phyloP scores from a whole-genome alignment of 139 green algal genomes.

The Marvania coccoides region DNA sequence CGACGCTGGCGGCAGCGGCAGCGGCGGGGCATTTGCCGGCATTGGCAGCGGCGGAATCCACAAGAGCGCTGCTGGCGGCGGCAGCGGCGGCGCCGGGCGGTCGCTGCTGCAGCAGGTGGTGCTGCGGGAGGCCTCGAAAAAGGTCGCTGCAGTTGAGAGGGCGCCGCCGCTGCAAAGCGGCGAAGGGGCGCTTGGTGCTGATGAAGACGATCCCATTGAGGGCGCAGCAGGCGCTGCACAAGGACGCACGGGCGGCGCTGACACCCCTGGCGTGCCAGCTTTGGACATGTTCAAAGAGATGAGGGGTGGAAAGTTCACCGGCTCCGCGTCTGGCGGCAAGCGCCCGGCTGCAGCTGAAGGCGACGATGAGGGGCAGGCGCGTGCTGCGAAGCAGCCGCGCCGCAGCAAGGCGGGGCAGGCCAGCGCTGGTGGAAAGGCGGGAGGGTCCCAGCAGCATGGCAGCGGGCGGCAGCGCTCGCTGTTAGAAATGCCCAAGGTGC shows the following conservation, averaged over 20 bases:
- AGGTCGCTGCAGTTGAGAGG: background rate
- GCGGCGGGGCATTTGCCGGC: background rate
- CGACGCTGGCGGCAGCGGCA: background rate
- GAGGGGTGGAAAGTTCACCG: background rate
- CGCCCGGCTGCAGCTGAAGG: background rate
- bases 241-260: background rate
- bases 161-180: background rate
- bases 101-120: background rate
- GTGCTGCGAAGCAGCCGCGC: too few species aligned
- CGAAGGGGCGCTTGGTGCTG: too few species aligned
- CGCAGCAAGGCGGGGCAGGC: too few species aligned
- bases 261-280: background rate
- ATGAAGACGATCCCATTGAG: background rate
- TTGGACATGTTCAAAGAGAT: background rate
- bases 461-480: background rate
- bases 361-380: background rate
- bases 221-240: background rate
- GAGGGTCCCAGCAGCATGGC: too few species aligned
- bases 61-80: background rate
- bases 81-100: background rate
- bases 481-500: background rate
- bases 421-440: background rate
- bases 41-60: background rate
- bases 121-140: background rate
- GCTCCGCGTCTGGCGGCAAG: background rate